Conservation (phyloP, 345 rosid species). For the Draba incana region DNA sequence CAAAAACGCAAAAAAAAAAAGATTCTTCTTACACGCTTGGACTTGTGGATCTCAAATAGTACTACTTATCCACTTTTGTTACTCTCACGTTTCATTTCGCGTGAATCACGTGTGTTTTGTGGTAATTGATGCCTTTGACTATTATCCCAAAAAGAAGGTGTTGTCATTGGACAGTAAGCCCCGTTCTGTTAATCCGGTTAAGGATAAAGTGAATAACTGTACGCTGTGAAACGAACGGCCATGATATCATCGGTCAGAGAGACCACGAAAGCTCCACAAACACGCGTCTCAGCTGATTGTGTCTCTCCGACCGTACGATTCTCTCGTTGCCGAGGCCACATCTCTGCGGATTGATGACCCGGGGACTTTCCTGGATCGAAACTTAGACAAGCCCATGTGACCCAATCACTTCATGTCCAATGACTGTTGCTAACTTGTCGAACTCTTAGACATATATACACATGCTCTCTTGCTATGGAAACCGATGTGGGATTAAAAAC, state of each 20-base stretch:
- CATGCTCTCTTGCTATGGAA: fast-evolving
- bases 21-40: slow-evolving; percentile 20
- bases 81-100: slow-evolving; percentile 33
- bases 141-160: background rate
- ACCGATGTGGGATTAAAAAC: slow-evolving; percentile 19
- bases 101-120: slow-evolving; percentile 34
- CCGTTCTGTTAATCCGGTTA: slow-evolving; percentile 19
- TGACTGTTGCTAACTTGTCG: background rate
- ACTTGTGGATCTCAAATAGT: slow-evolving; percentile 30
- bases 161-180: slow-evolving; percentile 33
- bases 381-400: background rate
- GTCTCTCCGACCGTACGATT: slow-evolving; percentile 6
- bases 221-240: slow-evolving; percentile 14
- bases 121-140: background rate
- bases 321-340: slow-evolving; percentile 37
- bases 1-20: slow-evolving; percentile 10
- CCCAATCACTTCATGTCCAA: slow-evolving; percentile 24
- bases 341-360: slow-evolving; percentile 36
- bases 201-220: slow-evolving; percentile 34
- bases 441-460: background rate
- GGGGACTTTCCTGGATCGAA: slow-evolving; percentile 38
- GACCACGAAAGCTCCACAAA: slow-evolving; percentile 31
- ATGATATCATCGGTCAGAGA: slow-evolving; percentile 20
- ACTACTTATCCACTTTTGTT: slow-evolving; percentile 29
- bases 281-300: slow-evolving; percentile 24